Percentiles rank a stretch among this genome's conserved stretches.
phyloP scores from a whole-genome alignment of 495 filamentous ascomycete genomes.

The Jackrogersella multiformis region DNA sequence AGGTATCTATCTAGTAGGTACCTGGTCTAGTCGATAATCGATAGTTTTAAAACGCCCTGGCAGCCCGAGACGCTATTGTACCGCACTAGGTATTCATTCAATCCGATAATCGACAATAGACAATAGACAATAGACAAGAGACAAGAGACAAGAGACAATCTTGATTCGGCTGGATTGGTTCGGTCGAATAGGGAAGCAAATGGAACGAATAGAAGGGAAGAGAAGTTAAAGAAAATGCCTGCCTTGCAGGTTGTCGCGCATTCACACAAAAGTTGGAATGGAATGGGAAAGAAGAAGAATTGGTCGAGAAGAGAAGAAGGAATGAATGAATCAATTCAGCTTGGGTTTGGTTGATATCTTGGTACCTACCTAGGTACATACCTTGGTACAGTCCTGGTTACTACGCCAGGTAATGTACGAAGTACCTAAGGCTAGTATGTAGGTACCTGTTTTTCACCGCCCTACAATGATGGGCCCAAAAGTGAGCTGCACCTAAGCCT shows the following conservation, averaged over 20 bases:
- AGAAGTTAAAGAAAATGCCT: slow-evolving; percentile 22
- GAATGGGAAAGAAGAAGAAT: slow-evolving; percentile 28
- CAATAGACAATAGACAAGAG: no score
- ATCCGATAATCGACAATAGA: slow-evolving; percentile 11
- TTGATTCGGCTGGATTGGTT: slow-evolving; percentile 12
- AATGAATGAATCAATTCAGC: slow-evolving; percentile 25
- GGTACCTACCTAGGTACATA: no score
- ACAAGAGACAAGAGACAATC: background rate
- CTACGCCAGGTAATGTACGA: slow-evolving; percentile 16
- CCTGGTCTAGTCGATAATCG: background rate
- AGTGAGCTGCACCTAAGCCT: slow-evolving; percentile 6
- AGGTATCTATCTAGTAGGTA: background rate
- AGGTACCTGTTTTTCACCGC: slow-evolving; percentile 21
- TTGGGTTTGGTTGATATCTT: slow-evolving; percentile 16
- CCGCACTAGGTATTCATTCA: slow-evolving; percentile 15
- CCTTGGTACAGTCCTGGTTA: background rate
- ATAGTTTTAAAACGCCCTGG: slow-evolving; percentile 14
- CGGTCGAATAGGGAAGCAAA: slow-evolving; percentile 12
- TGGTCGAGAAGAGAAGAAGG: slow-evolving; percentile 16
- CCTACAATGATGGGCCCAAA: slow-evolving; percentile 12
- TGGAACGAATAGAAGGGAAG: slow-evolving; percentile 11
- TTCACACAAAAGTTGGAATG: slow-evolving; percentile 20
- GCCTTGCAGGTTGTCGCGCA: slow-evolving; percentile 38
- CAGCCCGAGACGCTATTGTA: slow-evolving; percentile 12
- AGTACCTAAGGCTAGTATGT: slow-evolving; percentile 2